Evolutionary conservation across 73 alveolate genomes (phyloP).

Genomic region (Paramecium biaurelia): DNA sequence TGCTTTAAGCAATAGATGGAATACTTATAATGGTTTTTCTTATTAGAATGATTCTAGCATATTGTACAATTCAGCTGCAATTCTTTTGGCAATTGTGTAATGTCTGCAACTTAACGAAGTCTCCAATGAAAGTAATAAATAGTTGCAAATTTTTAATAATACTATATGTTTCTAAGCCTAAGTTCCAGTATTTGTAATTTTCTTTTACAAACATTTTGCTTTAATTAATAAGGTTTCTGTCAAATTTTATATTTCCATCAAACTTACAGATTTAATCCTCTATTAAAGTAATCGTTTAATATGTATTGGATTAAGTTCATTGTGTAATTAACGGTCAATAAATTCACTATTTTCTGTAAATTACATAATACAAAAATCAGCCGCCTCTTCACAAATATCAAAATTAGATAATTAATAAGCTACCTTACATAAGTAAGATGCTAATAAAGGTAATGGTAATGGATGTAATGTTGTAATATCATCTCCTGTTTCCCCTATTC

Average conservation of each 20-base stretch:
- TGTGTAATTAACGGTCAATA: constrained; percentile 28
- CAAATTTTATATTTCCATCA: constrained; percentile 31
- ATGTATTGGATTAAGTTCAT: background rate
- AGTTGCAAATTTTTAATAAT: constrained; percentile 41
- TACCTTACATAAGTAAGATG: constrained; percentile 84
- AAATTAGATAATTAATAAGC: constrained; percentile 89
- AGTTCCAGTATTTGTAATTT: constrained; percentile 39
- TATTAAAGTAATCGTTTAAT: constrained; percentile 21
- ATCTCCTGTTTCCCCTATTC: constrained; percentile 93
- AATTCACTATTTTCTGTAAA: constrained; percentile 56
- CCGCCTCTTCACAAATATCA: constrained; percentile 85
- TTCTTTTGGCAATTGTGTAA: constrained; percentile 33
- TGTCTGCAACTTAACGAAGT: constrained; percentile 46
- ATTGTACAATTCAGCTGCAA: constrained; percentile 36
- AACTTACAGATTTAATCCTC: constrained; percentile 25
- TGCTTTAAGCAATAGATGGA: constrained; percentile 30
- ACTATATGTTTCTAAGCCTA: constrained; percentile 11
- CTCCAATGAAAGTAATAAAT: constrained; percentile 39
- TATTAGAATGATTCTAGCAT: background rate
- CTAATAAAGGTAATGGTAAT: constrained; percentile 80
- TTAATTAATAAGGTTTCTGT: constrained; percentile 58
- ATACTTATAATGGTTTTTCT: constrained; percentile 41
- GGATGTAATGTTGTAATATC: constrained; percentile 90
- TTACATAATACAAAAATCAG: constrained; percentile 67
- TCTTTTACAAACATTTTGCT: background rate